Base-by-base conservation (phyloP, 139 green algal species). In the Closterium sp. region DNA sequence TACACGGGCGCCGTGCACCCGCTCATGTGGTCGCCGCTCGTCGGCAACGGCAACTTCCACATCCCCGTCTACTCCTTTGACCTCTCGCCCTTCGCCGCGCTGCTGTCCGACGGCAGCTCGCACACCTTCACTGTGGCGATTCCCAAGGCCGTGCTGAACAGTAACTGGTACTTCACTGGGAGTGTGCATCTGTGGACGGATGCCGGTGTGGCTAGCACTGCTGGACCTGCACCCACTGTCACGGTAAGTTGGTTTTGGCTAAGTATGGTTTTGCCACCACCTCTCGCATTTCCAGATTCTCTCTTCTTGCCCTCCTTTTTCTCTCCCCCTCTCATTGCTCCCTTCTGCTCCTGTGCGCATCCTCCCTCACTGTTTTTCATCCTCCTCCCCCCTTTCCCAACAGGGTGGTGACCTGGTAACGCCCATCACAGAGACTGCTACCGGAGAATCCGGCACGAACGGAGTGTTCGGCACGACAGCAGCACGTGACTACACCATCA, bases 1-100 rank as follows among this genome's bases (percentile, higher is more conserved):
- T 92, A 89, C 85, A 84, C 89, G n/a, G 89, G 89, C 5, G 89
- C 25, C 21, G 23, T 92, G 12, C 30, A 90, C 81, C 89, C 89
- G 7, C 86, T 87, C 32, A 81, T 86, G 30, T 92, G 89, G 89
- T 23, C 25, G 0, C 89, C 89, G 10, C 19, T 92, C 3, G 31
- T 92, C 0, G 89, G 89, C 21, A 92, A 81, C 19, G 89, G 89
- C 43, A 33, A 30, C 35, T 90, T 92, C 30, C 30, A 55, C 19
- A 31, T 32, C 4, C 89, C 89, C 31, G 28, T 30, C 25, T 88
- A 89, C 76, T 35, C 32, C 31, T 33, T 92, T 10, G 89, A 92
- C 25, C 23, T 92, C 30, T 90, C 89, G 32, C 89, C 89, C 12
- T 66, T 92, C 32, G 89, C 89, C 0, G 89, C 30, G 2, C 43